Base-by-base conservation (phyloP, 2,329 filamentous ascomycete genomes). In the Didymella exigua region DNA sequence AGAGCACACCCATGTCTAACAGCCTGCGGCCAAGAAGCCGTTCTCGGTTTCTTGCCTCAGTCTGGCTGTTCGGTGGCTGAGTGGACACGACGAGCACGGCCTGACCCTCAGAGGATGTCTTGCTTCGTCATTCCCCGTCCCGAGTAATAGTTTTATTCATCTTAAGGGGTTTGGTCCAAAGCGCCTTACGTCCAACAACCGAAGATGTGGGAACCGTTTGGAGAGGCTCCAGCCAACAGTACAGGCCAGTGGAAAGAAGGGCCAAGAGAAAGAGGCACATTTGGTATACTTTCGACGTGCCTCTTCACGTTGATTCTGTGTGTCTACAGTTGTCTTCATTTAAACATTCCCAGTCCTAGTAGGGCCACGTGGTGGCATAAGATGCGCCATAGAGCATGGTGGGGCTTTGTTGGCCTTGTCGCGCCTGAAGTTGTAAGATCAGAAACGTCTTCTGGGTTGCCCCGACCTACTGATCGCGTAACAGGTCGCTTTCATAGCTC, bases 201-300 rank as follows among this genome's bases (percentile, higher is more conserved):
- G 2, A 43, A 30, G 5, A 46, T 50, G 54, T 40, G 36, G 29
- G 18, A 56, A 8, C 43, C 43, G 5, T 42, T 49, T 11, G 47
- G 47, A n/a, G 18, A 3, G 0, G 13, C 8, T 2, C 47, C 47
- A 8, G n/a, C 10, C 2, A 42, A 49, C 16, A 14, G 9, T 13
- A 42, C 37, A 5, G 37, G 14, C 1, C 21, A 49, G 5, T 49
- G 37, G 47, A 26, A 42, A 18, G 14, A 23, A 8, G 29, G 19
- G 1, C 37, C 47, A 14, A 29, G 5, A 2, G 37, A 21, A 29
- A 14, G 47, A 7, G 47, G 47, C 2, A 49, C 47, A 19, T 42
- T 21, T 14, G 11, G 23, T 16, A 42, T 49, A 3, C 37, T 49
- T 1, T 42, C 37, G 5, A 34, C 29, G 1, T 49, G 37, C 13